These are phyloP conservation scores for Colletotrichum filicis DNA, from an alignment of 2,329 filamentous ascomycete species.

Conservation along the genomic window DNA sequence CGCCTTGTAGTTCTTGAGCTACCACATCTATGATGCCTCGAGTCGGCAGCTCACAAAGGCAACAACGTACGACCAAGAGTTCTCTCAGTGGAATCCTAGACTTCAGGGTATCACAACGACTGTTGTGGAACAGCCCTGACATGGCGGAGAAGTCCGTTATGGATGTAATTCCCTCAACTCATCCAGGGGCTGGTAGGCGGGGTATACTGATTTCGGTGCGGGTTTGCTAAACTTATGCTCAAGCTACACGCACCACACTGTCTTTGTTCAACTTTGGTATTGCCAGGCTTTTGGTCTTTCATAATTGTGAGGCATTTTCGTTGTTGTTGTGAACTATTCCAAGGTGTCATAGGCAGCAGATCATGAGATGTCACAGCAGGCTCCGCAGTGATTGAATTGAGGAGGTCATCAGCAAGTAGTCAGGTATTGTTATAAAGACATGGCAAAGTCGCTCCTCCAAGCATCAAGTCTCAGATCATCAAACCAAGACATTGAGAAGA, in stretches of 20 bases:
- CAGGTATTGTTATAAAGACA: background rate
- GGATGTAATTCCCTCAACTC: background rate
- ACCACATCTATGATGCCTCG: background rate
- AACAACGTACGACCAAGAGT: background rate
- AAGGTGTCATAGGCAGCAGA: too few relatives aligned
- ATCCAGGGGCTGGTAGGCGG: too few relatives aligned
- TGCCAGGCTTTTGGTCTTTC: too few relatives aligned
- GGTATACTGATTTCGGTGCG: background rate
- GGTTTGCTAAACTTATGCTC: fast-evolving
- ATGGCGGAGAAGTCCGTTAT: background rate
- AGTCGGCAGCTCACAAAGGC: background rate
- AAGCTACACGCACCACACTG: background rate
- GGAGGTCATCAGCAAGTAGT: too few relatives aligned
- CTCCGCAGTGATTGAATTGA: background rate
- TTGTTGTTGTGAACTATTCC: background rate
- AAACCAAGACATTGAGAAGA: background rate
- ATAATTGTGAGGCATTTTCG: too few relatives aligned
- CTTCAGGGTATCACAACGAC: background rate
- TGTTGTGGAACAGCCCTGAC: background rate
- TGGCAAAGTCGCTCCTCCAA: background rate
- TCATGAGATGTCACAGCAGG: background rate
- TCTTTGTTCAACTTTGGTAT: background rate
- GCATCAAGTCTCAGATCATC: background rate
- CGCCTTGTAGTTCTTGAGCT: background rate
- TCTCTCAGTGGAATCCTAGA: background rate